A percentile compares a stretch with the other conserved stretches of the same genome.
Evolutionary conservation across 139 green algal genomes (phyloP).

Genomic region (Chlamydomonas schloesseri): DNA sequence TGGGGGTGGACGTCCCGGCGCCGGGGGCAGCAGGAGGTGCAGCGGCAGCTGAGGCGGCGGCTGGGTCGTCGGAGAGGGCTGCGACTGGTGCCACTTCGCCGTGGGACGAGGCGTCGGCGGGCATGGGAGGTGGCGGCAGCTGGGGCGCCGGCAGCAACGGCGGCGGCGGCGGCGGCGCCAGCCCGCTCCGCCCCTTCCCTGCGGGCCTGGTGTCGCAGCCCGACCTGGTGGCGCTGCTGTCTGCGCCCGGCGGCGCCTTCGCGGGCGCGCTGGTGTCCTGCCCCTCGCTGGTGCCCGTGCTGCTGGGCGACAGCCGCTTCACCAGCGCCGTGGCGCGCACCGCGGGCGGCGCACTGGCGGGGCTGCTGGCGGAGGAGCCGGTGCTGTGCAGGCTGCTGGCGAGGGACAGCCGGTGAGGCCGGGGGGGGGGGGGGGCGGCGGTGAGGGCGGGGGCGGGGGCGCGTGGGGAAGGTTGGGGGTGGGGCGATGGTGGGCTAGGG

Average conservation of each 20-base stretch:
- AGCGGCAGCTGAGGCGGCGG: background rate
- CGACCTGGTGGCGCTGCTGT: slow-evolving; percentile 9
- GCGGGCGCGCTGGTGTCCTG: background rate
- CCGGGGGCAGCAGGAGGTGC: background rate
- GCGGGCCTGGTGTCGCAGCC: background rate
- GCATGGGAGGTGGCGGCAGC: background rate
- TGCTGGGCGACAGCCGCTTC: slow-evolving; percentile 16
- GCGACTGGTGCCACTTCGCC: background rate
- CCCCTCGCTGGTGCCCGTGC: background rate
- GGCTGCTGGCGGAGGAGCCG: background rate
- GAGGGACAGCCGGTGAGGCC: background rate
- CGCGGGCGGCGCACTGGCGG: background rate
- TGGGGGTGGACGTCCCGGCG: background rate
- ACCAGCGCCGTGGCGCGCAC: background rate
- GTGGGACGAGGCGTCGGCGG: background rate
- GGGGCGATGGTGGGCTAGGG: no score
- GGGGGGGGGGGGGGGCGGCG: no score
- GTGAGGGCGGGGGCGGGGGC: no score
- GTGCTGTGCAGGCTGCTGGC: background rate
- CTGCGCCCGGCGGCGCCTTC: background rate
- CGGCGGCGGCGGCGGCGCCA: background rate
- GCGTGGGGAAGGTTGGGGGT: background rate
- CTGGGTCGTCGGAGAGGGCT: no score
- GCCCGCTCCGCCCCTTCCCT: background rate
- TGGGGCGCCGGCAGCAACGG: background rate